phyloP scores from a whole-genome alignment of 805 yeast genomes.

The Metschnikowia colocasiae region DNA sequence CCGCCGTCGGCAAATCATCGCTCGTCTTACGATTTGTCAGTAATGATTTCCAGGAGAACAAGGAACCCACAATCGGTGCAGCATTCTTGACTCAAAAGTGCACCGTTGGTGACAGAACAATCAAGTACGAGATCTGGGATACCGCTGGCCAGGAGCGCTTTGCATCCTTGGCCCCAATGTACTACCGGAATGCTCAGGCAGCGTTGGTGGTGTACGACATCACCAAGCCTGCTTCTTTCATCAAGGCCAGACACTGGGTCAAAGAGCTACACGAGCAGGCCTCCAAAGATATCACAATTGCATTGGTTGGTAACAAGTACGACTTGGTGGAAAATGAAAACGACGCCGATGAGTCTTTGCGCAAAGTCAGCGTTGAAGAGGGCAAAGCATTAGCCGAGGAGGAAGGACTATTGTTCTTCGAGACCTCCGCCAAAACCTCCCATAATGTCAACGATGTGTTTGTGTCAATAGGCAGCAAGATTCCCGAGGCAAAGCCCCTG shows the following conservation, averaged over 20 bases:
- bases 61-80: conserved; percentile 83
- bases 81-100: conserved; percentile 74
- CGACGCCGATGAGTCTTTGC: conserved; percentile 46
- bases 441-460: conserved; percentile 88
- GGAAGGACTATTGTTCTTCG: conserved; percentile 86
- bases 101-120: conserved; percentile 48
- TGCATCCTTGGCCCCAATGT: conserved; percentile 77
- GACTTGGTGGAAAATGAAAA: conserved; percentile 52
- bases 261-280: conserved; percentile 82
- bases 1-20: conserved; percentile 78
- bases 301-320: conserved; percentile 74
- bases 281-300: conserved; percentile 66
- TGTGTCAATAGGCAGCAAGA: conserved; percentile 81
- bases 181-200: conserved; percentile 75
- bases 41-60: conserved; percentile 65
- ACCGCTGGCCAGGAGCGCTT: conserved; percentile 85
- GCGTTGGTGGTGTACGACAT: conserved; percentile 78
- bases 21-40: conserved; percentile 68
- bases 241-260: conserved; percentile 73
- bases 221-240: conserved; percentile 62
- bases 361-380: conserved; percentile 83
- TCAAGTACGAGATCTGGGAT: conserved; percentile 81
- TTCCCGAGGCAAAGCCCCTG: conserved; percentile 48
- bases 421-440: conserved; percentile 91
- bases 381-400: conserved; percentile 87